Evolutionary conservation across 192 early-diverging fungal species (phyloP).

Genomic region (Coemansia sp.): DNA sequence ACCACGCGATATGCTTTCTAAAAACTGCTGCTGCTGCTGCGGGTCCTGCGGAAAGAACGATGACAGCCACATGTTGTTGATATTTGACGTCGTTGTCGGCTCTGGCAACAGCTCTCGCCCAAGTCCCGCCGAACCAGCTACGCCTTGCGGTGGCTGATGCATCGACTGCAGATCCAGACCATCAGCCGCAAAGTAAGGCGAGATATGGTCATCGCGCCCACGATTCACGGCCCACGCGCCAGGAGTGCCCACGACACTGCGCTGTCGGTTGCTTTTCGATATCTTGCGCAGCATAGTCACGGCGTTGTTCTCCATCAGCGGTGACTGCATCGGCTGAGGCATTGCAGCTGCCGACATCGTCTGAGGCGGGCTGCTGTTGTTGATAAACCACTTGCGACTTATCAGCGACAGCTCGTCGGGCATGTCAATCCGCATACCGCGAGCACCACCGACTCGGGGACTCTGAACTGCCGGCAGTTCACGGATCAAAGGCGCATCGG

Average conservation of each 20-base stretch:
- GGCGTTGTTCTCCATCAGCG: conserved; percentile 32
- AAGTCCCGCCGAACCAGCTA: not conserved
- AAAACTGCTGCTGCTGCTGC: conserved; percentile 23
- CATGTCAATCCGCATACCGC: conserved; percentile 22
- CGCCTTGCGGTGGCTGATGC: not conserved
- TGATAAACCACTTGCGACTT: conserved; percentile 18
- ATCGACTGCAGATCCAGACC: conserved; percentile 1
- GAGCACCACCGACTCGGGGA: not conserved
- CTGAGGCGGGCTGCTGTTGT: not conserved
- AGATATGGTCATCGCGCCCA: not conserved
- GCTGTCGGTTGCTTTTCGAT: conserved; percentile 31
- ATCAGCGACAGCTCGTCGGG: conserved; percentile 21
- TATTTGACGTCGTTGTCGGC: conserved; percentile 9
- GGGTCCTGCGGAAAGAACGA: conserved; percentile 34
- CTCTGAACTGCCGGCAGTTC: not conserved
- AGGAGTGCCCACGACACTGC: conserved; percentile 1
- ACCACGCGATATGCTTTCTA: not conserved
- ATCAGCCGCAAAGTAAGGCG: conserved; percentile 1
- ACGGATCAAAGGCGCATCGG: not conserved
- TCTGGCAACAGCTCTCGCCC: conserved; percentile 12
- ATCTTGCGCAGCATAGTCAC: conserved; percentile 49
- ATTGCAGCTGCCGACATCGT: not conserved
- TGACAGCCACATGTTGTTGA: conserved; percentile 32
- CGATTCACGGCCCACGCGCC: not conserved
- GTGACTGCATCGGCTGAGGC: conserved; percentile 23